Evolutionary conservation across 2,329 filamentous ascomycete genomes (phyloP).

Genomic region (Corinectria fuckeliana): DNA sequence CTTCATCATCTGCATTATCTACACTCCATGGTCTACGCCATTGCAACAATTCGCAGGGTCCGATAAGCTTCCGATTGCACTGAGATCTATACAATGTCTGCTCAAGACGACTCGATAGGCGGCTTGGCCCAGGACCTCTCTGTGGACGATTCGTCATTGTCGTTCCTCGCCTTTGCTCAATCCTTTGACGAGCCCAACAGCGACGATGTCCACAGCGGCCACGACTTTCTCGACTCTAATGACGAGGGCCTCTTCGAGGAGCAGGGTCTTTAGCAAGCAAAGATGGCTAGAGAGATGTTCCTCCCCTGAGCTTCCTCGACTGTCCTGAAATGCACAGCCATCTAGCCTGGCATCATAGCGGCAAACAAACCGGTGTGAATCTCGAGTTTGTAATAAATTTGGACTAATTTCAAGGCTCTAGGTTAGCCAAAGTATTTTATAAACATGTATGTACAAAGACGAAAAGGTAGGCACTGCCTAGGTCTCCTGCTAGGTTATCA

Average conservation of each 20-base stretch:
- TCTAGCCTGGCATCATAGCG: too few relatives aligned
- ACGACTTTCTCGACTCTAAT: constrained; percentile 3
- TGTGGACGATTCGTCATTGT: not conserved
- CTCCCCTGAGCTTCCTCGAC: too few relatives aligned
- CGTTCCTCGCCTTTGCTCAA: not conserved
- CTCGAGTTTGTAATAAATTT: too few relatives aligned
- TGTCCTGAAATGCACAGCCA: too few relatives aligned
- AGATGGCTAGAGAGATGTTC: too few relatives aligned
- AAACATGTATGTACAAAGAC: too few relatives aligned
- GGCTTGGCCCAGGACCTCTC: not conserved
- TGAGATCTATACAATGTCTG: not conserved
- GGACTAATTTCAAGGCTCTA: too few relatives aligned
- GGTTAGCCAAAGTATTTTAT: too few relatives aligned
- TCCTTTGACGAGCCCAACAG: not conserved
- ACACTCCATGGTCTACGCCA: not conserved
- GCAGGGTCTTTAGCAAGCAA: constrained; percentile 2
- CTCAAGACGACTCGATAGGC: not conserved
- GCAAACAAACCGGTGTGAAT: too few relatives aligned
- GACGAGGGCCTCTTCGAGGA: constrained; percentile 15
- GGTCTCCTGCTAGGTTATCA: too few relatives aligned
- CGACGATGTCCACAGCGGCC: constrained; percentile 4
- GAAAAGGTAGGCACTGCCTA: too few relatives aligned
- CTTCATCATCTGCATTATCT: constrained; percentile 1
- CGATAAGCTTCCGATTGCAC: not conserved
- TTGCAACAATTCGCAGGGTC: not conserved